phyloP scores from a whole-genome alignment of 2,329 filamentous ascomycete genomes.

The Myriosclerotinia curreyana region DNA sequence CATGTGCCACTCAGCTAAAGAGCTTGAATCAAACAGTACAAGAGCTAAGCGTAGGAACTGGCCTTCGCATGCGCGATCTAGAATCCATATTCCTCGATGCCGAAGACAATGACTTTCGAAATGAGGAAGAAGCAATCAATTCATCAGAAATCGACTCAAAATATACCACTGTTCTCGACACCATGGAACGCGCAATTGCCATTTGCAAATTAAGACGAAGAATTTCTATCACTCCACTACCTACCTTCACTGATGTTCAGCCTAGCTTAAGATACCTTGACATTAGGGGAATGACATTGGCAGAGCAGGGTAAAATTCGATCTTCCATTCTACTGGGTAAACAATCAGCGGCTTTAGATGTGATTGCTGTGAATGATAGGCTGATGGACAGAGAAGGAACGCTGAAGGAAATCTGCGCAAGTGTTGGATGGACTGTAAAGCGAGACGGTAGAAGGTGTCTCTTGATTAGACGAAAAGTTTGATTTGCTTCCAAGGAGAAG shows the following conservation, averaged over 20 bases:
- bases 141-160: constrained; percentile 16
- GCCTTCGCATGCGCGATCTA: constrained; percentile 26
- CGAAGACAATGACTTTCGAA: constrained; percentile 2
- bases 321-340: constrained; percentile 25
- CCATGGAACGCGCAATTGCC: constrained; percentile 28
- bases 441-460: constrained; percentile 18
- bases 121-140: constrained; percentile 8
- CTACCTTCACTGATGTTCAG: neutral
- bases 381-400: constrained; percentile 20
- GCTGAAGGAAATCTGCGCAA: constrained; percentile 13
- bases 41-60: constrained; percentile 23
- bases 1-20: constrained; percentile 10
- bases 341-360: constrained; percentile 24
- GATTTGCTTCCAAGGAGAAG: neutral
- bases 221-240: constrained; percentile 18
- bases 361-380: constrained; percentile 24
- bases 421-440: constrained; percentile 23
- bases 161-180: constrained; percentile 21
- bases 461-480: constrained; percentile 14
- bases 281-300: constrained; percentile 22
- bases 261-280: constrained; percentile 24
- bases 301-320: constrained; percentile 26
- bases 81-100: constrained; percentile 25
- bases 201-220: constrained; percentile 27
- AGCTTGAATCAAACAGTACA: neutral